A percentile compares a stretch with the other conserved stretches of the same genome.
Conservation (phyloP, 345 rosid species). For the Gossypium ekmanianum region DNA sequence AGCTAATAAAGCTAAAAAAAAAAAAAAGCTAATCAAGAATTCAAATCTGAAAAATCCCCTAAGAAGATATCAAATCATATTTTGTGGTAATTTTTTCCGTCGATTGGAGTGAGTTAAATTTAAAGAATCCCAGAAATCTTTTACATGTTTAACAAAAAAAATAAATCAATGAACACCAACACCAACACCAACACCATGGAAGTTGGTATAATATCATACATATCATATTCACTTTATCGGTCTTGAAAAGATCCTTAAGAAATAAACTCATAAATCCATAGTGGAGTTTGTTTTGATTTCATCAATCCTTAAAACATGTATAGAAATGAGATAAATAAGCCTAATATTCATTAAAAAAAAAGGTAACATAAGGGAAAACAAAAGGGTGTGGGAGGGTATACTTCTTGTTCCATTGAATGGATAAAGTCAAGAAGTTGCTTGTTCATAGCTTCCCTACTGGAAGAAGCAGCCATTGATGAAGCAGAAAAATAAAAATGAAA, state of each 20-base stretch:
- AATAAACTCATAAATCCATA: background rate
- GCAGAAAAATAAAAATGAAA: background rate
- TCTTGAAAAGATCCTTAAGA: background rate
- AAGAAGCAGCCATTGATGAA: background rate
- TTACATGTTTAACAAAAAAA: background rate
- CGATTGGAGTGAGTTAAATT: background rate
- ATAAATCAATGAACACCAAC: background rate
- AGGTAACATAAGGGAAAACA: background rate
- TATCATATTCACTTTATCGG: background rate
- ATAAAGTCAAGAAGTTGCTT: constrained; percentile 12
- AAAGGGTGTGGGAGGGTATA: background rate
- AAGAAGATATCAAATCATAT: background rate
- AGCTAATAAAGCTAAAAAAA: background rate
- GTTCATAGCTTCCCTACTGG: constrained; percentile 10
- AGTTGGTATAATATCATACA: background rate
- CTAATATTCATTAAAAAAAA: background rate
- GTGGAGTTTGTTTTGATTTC: background rate
- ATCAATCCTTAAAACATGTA: background rate
- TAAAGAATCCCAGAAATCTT: background rate
- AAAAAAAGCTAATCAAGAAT: background rate
- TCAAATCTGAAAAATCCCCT: background rate
- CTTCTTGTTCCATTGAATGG: constrained; percentile 21
- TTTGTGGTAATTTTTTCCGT: background rate
- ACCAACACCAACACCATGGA: background rate
- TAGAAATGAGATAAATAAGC: background rate